Conservation (phyloP, 148 eudicot species). For the Fallopia convolvulus region DNA sequence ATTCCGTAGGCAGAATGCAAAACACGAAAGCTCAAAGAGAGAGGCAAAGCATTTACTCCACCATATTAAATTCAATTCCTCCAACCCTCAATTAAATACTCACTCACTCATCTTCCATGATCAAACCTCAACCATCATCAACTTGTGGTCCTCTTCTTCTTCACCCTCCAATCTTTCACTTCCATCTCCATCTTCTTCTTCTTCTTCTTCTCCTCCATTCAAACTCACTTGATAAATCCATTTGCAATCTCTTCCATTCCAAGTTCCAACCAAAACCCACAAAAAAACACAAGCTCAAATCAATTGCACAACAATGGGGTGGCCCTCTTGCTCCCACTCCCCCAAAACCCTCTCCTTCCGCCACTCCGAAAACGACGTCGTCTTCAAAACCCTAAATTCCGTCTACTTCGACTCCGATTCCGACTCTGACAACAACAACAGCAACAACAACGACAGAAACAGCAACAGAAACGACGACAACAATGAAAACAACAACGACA, state of each 20-base stretch:
- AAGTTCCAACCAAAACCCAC: background rate
- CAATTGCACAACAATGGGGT: background rate
- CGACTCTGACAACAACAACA: background rate
- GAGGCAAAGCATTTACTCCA: constrained; percentile 7
- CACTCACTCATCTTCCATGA: constrained; percentile 7
- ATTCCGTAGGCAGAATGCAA: background rate
- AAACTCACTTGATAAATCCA: too few species aligned
- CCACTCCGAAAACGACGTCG: background rate
- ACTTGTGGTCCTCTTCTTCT: background rate
- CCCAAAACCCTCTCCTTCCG: constrained; percentile 4
- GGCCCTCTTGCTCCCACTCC: constrained; percentile 4
- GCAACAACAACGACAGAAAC: background rate
- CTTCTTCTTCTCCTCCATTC: background rate
- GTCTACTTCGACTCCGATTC: constrained; percentile 6
- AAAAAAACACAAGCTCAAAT: background rate
- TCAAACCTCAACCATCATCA: background rate
- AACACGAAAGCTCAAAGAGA: constrained; percentile 1
- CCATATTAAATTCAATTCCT: background rate
- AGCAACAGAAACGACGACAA: background rate
- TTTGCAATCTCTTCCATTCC: background rate
- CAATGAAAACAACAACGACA: background rate
- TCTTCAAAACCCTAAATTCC: constrained; percentile 11
- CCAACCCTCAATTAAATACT: constrained; percentile 11
- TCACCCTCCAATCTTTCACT: background rate
- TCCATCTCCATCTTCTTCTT: background rate